Base-by-base conservation (phyloP, 306 rosid species). In the Fragaria nilgerrensis region DNA sequence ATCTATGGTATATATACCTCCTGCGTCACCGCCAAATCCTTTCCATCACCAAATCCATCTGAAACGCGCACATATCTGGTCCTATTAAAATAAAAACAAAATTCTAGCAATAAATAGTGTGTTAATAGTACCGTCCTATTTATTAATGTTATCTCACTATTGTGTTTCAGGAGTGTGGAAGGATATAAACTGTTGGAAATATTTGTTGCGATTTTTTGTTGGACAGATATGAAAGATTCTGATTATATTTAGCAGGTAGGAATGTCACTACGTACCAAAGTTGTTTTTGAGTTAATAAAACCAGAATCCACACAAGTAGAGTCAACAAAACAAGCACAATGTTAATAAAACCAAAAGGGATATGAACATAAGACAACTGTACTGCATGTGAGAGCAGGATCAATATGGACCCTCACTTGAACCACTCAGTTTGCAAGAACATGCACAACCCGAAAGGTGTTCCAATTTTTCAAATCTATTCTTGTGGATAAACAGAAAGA, bases 351-450 rank as follows among this genome's bases (percentile, higher is more conserved):
- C 59, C 43, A 65, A 79, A 79, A 36, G 3, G 59, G 68, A 73
- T 29, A 44, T 64, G 67, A 45, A 68, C 43, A 7, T 1, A 55
- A 44, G 83, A 68, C 79, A 75, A 58, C 58, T 48, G 5, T 13
- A 34, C 3, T 22, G 56, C 83, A 80, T 75, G 79, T 80, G 83
- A 72, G 73, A 12, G 71, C 75, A 74, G 65, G 83, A 58, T 67
- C 66, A 39, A 20, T 27, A 16, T 69, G 78, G 85, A 29, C 74
- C 84, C 79, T n/a, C 12, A 23, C 29, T 2, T 63, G 23, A 65
- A 37, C 85, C 82, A 82, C 58, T 82, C 76, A 66, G 29, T 23
- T 59, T 74, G 44, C 61, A 67, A 67, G 79, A 77, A 73, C 85
- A 73, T 73, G 85, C 82, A 39, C 49, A 32, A 27, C 48, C 56